A percentile compares a stretch with the other conserved stretches of the same genome.
Conservation (phyloP, 2,329 filamentous ascomycete species). For the Colletotrichum eleusines region DNA sequence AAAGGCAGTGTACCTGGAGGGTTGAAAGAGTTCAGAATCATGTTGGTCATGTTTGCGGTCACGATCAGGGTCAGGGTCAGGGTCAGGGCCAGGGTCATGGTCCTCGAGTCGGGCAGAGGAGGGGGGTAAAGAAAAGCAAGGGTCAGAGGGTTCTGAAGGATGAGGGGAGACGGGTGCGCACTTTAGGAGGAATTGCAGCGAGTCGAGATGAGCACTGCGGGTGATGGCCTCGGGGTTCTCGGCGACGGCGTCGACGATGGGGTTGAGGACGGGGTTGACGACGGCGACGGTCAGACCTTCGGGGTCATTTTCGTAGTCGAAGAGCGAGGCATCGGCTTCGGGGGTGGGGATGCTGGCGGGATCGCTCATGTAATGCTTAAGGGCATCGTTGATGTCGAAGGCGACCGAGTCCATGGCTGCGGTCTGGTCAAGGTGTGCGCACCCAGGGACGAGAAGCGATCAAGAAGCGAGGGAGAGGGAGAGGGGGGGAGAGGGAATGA, state of each 20-base stretch:
- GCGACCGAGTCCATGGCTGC: slow-evolving; percentile 77
- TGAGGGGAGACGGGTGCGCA: slow-evolving; percentile 73
- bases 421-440: slow-evolving; percentile 40
- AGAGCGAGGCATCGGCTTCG: slow-evolving; percentile 84
- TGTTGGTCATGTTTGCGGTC: slow-evolving; percentile 18
- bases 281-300: slow-evolving; percentile 82
- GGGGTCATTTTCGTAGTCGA: slow-evolving; percentile 93
- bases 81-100: slow-evolving; percentile 27
- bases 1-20: slow-evolving; percentile 82
- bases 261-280: slow-evolving; percentile 88
- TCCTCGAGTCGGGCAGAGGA: slow-evolving; percentile 45
- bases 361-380: slow-evolving; percentile 97
- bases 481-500: slow-evolving; percentile 17
- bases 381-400: slow-evolving; percentile 96
- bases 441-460: slow-evolving; percentile 29
- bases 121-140: slow-evolving; percentile 44
- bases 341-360: slow-evolving; percentile 84
- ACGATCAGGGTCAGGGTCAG: slow-evolving; percentile 24
- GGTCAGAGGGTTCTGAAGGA: slow-evolving; percentile 45
- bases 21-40: slow-evolving; percentile 69
- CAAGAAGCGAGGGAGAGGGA: slow-evolving; percentile 31
- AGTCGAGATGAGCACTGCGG: slow-evolving; percentile 85
- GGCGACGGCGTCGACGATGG: slow-evolving; percentile 91
- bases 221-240: slow-evolving; percentile 91
- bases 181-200: slow-evolving; percentile 96